Evolutionary conservation across 495 filamentous ascomycete genomes (phyloP).

Genomic region (Trichoderma orchidacearum): DNA sequence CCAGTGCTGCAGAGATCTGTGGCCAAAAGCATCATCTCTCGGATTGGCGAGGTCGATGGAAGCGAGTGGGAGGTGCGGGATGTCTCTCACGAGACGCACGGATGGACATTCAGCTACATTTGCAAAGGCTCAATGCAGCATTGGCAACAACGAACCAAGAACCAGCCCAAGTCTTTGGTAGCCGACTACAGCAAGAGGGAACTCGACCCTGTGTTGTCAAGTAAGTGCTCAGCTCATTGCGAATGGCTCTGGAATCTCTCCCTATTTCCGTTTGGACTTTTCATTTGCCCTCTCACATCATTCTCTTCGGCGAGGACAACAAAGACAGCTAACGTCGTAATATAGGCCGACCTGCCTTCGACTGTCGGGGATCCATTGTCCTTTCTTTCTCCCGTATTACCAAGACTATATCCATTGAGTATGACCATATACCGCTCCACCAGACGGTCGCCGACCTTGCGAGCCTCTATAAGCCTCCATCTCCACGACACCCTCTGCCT

Average conservation of each 20-base stretch:
- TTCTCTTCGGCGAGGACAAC: neutral
- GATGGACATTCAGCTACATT: conserved; percentile 33
- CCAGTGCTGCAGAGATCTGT: conserved; percentile 26
- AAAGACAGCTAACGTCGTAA: conserved; percentile 7
- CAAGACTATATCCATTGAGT: conserved; percentile 27
- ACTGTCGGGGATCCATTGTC: conserved; percentile 30
- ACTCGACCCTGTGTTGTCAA: conserved; percentile 23
- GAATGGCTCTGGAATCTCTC: neutral
- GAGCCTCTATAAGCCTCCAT: neutral
- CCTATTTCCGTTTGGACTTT: neutral
- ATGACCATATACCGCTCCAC: conserved; percentile 33
- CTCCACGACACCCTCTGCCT: neutral
- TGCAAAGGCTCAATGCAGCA: conserved; percentile 33
- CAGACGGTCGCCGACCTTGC: conserved; percentile 26
- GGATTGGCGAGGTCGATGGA: conserved; percentile 20
- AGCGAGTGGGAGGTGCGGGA: conserved; percentile 28
- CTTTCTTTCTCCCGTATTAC: conserved; percentile 26
- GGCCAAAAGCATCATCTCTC: conserved; percentile 22
- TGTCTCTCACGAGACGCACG: conserved; percentile 22
- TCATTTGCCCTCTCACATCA: neutral
- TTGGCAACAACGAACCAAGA: conserved; percentile 30
- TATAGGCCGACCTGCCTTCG: conserved; percentile 33
- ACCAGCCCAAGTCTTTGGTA: conserved; percentile 17
- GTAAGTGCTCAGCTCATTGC: conserved; percentile 9
- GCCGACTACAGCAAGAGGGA: conserved; percentile 26